Evolutionary conservation across 441 rosid genomes (phyloP), one percentile per base, ranked within the genome.

Genomic region (Euphorbia schlechtendalii): DNA sequence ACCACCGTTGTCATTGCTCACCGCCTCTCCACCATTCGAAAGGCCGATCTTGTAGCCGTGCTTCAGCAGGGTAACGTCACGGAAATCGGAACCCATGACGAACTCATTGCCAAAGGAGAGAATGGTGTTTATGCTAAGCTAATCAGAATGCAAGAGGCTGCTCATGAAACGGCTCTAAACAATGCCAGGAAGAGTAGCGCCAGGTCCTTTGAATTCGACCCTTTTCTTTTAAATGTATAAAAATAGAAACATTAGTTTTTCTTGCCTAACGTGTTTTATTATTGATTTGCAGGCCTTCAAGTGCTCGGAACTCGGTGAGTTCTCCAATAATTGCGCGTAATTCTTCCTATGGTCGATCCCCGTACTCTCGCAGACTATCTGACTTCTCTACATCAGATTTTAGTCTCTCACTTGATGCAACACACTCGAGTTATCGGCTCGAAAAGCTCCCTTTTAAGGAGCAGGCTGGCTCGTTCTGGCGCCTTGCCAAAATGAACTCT

Each of bases 131-230:
- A 92, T 64, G 89, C 98, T 27, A 88, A 92, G 84, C 95, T 95
- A 63, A 90, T 95, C 17, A 78, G 78, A 66, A 89, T 95, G 97
- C 99, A 95, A 77, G 99, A 91, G 69, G 80, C 74, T 3, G 99
- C 96, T 18, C 96, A 95, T 22, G 99, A 95, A 82, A 89, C 98
- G 7, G 96, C 96, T 46, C 78, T 88, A 60, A 89, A 72, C 74
- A 95, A 86, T 82, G 97, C 99, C 2, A 83, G 99, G 77, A 94
- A 90, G 84, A 94, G 99, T 73, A 94, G 99, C 22, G 99, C 99
- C 15, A 91, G 99, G 99, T 93, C 65, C 17, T 67, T 68, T 30
- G 14, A 0, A 48, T 34, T 72, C 24, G 56, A 22, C 0, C 4
- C 46, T 14, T 46, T 51, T 36, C 0, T 25, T 13, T 32, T 32